Evolutionary conservation across 306 rosid genomes (phyloP).

Genomic region (Ormosia semicastrata): DNA sequence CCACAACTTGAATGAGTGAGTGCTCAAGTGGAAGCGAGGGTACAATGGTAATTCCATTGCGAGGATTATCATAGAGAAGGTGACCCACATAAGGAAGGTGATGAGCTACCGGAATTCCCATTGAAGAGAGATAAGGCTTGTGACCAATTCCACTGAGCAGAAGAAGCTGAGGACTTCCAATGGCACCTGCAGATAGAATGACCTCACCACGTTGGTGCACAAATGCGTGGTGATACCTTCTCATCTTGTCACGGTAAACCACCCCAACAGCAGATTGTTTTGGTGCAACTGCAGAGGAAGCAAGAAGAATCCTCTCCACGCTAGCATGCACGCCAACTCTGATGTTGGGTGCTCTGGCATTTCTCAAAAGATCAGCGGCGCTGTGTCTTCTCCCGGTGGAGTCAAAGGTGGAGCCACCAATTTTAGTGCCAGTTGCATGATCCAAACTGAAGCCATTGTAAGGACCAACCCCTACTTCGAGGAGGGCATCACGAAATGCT

Average conservation of each 20-base stretch:
- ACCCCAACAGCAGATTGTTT: conserved; percentile 51
- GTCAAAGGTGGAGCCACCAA: conserved; percentile 91
- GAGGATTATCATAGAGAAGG: conserved; percentile 75
- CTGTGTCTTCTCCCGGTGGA: conserved; percentile 58
- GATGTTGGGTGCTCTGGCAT: conserved; percentile 47
- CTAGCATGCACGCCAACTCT: conserved; percentile 59
- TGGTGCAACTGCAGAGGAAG: conserved; percentile 20
- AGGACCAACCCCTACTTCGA: conserved; percentile 75
- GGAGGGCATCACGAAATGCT: conserved; percentile 70
- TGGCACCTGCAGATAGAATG: conserved; percentile 73
- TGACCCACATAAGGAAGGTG: conserved; percentile 76
- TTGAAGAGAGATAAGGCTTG: conserved; percentile 61
- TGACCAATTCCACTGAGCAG: conserved; percentile 83
- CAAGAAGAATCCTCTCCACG: conserved; percentile 65
- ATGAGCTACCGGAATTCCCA: conserved; percentile 73
- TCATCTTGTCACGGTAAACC: conserved; percentile 49
- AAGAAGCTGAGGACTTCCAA: conserved; percentile 86
- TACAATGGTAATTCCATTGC: conserved; percentile 72
- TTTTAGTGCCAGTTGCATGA: conserved; percentile 72
- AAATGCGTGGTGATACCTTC: conserved; percentile 60
- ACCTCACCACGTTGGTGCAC: conserved; percentile 63
- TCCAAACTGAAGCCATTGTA: conserved; percentile 77
- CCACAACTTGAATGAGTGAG: conserved; percentile 83
- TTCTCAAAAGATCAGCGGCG: conserved; percentile 71
- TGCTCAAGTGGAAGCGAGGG: conserved; percentile 73